These are phyloP conservation scores for Penicillium sp. DNA, from an alignment of 2,329 filamentous ascomycete species.

Conservation along the genomic window DNA sequence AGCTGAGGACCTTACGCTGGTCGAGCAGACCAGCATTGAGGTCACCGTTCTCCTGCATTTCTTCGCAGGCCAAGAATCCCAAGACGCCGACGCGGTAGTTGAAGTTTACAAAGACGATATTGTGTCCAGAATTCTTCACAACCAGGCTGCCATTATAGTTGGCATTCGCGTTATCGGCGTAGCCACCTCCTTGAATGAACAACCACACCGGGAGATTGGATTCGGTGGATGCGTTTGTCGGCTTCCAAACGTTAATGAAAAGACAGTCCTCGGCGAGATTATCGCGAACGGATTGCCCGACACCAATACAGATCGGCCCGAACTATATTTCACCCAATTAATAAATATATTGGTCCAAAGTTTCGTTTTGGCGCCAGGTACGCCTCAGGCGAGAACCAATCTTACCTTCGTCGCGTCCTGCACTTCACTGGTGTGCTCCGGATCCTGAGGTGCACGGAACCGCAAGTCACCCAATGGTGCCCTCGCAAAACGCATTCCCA, in stretches of 20 bases:
- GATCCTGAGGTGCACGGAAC: constrained; percentile 68
- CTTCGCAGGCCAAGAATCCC: constrained; percentile 65
- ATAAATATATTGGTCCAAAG: too few species aligned
- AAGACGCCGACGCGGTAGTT: constrained; percentile 71
- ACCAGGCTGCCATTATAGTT: constrained; percentile 65
- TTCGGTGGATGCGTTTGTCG: constrained; percentile 29
- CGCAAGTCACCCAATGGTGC: constrained; percentile 65
- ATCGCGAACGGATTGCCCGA: constrained; percentile 66
- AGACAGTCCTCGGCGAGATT: constrained; percentile 46
- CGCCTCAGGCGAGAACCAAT: background rate
- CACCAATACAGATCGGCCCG: constrained; percentile 62
- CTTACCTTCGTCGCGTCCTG: constrained; percentile 57
- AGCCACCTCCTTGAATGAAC: constrained; percentile 63
- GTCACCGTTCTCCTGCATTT: constrained; percentile 59
- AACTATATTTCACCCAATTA: too few species aligned
- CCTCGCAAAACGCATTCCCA: constrained; percentile 72
- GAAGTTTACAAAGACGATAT: constrained; percentile 70
- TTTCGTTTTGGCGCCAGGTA: background rate
- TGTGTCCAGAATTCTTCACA: constrained; percentile 57
- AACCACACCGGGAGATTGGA: constrained; percentile 66
- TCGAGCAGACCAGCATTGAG: constrained; percentile 69
- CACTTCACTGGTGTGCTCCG: constrained; percentile 40
- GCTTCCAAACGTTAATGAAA: constrained; percentile 40
- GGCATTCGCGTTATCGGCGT: constrained; percentile 54
- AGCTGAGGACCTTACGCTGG: constrained; percentile 64